Evolutionary conservation across 2,329 filamentous ascomycete genomes (phyloP).

Genomic region (Catunica adiposa): DNA sequence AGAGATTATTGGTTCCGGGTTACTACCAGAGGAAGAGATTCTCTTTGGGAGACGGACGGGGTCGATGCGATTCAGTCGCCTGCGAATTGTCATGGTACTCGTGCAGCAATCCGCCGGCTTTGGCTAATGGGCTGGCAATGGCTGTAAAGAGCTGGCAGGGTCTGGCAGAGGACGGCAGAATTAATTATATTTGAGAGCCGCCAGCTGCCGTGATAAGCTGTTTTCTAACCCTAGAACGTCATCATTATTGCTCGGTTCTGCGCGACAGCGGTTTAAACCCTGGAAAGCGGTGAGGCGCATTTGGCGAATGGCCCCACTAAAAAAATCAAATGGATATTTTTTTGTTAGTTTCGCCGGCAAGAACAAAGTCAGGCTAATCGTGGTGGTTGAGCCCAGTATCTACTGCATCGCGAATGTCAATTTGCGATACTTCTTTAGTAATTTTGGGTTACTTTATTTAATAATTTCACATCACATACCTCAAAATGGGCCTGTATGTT

Average conservation of each 20-base stretch:
- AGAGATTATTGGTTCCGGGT: neutral
- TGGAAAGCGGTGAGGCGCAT: constrained; percentile 13
- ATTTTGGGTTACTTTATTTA: neutral
- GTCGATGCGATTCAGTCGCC: constrained; percentile 13
- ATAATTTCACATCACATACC: neutral
- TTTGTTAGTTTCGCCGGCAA: constrained; percentile 9
- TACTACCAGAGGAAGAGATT: constrained; percentile 5
- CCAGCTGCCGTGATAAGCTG: constrained; percentile 6
- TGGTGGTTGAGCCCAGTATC: neutral
- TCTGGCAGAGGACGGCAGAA: neutral
- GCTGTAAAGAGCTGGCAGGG: neutral
- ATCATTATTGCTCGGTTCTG: constrained; percentile 4
- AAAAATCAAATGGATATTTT: constrained; percentile 14
- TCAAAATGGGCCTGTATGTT: constrained; percentile 8
- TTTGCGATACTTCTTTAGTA: neutral
- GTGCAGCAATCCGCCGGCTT: constrained; percentile 2
- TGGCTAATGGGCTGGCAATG: neutral
- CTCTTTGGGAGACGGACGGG: constrained; percentile 10
- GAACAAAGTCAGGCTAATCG: neutral
- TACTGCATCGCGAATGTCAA: neutral
- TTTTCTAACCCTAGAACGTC: constrained; percentile 8
- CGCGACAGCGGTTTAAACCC: neutral
- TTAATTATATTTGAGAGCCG: neutral
- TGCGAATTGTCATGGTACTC: constrained; percentile 10
- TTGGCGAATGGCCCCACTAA: constrained; percentile 13